These are phyloP conservation scores for Colletotrichum sp. DNA, from an alignment of 2,329 filamentous ascomycete genomes.

Conservation along the genomic window DNA sequence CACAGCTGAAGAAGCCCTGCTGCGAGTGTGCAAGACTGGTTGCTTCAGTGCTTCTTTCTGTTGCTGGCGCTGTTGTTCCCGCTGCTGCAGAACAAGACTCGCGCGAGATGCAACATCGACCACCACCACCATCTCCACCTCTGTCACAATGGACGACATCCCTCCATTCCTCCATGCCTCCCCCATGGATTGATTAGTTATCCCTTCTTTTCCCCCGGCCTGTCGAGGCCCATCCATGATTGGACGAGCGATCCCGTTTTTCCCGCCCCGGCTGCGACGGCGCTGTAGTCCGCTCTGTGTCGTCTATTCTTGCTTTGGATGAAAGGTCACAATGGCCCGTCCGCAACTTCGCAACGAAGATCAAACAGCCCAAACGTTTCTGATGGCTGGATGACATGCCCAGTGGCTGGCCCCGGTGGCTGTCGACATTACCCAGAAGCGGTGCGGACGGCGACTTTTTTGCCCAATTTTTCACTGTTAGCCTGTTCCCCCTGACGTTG, in stretches of 20 bases:
- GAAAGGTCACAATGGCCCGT: neutral
- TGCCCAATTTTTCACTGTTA: neutral
- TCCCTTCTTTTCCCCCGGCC: neutral
- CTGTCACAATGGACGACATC: neutral
- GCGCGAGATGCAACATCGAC: neutral
- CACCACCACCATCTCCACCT: neutral
- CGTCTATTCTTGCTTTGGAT: constrained; percentile 18
- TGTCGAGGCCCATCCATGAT: neutral
- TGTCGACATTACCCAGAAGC: neutral
- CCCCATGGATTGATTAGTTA: neutral
- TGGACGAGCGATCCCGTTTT: neutral
- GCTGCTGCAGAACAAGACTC: neutral
- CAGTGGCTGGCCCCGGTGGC: neutral
- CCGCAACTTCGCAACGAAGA: constrained; percentile 12
- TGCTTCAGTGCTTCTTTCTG: neutral
- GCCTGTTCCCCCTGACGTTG: neutral
- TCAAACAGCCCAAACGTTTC: constrained; percentile 22
- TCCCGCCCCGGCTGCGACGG: neutral
- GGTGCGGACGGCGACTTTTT: neutral
- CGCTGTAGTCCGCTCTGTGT: neutral
- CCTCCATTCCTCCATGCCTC: neutral
- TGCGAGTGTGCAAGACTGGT: neutral
- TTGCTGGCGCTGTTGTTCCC: neutral
- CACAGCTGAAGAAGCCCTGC: neutral
- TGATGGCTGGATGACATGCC: constrained; percentile 6